Evolutionary conservation across 441 rosid genomes (phyloP).

Genomic region (Brassica balearica): DNA sequence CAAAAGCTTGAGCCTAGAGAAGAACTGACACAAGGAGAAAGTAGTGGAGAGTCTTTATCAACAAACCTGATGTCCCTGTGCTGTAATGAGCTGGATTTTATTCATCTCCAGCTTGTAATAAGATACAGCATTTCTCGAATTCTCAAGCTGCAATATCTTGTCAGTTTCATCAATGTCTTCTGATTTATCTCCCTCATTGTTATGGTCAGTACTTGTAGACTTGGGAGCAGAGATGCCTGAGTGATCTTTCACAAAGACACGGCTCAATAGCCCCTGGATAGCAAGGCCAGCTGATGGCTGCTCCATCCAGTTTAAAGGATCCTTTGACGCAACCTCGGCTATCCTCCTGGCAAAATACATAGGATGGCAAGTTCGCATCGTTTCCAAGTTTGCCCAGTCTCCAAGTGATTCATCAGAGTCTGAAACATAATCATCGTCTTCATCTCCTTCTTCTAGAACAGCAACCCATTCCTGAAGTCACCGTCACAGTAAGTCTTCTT

Average conservation of each 20-base stretch:
- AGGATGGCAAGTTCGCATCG: conserved; percentile 89
- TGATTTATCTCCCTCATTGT: conserved; percentile 40
- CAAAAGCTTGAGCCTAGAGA: neutral
- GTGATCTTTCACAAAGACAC: conserved; percentile 70
- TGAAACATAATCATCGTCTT: conserved; percentile 54
- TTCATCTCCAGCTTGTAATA: conserved; percentile 83
- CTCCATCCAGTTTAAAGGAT: conserved; percentile 81
- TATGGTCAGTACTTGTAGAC: conserved; percentile 38
- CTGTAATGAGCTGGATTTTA: conserved; percentile 74
- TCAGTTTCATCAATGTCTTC: conserved; percentile 51
- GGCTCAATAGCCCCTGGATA: conserved; percentile 80
- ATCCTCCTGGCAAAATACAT: conserved; percentile 82
- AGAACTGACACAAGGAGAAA: neutral
- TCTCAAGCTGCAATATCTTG: conserved; percentile 46
- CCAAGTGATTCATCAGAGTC: conserved; percentile 69
- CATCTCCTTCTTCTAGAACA: conserved; percentile 61
- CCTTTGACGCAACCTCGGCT: conserved; percentile 76
- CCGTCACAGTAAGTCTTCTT: conserved; percentile 20
- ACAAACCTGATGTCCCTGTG: conserved; percentile 73
- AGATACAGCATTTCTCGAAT: conserved; percentile 50
- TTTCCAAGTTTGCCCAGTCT: conserved; percentile 91
- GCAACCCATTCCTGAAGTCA: conserved; percentile 70
- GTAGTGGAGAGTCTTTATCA: conserved; percentile 20
- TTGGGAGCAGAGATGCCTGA: conserved; percentile 55
- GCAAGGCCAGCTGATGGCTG: conserved; percentile 81